Evolutionary conservation across 2,329 filamentous ascomycete genomes (phyloP).

Genomic region (Lasiodiplodia theobromae): DNA sequence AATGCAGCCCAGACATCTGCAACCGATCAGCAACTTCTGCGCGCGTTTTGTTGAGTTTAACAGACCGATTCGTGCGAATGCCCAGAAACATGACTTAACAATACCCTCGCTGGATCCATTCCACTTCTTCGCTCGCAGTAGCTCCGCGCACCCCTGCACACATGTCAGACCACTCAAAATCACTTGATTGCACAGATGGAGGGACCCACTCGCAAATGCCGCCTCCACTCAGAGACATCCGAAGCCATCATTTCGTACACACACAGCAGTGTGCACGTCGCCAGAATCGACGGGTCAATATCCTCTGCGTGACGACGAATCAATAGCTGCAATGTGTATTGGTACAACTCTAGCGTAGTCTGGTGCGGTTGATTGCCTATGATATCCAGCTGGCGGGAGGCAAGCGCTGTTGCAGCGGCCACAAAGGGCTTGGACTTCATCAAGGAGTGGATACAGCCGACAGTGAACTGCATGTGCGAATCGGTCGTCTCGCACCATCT

Average conservation of each 20-base stretch:
- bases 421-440: neutral
- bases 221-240: neutral
- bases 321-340: neutral
- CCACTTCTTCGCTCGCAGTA: neutral
- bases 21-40: neutral
- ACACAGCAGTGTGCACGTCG: constrained; percentile 5
- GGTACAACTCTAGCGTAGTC: constrained; percentile 11
- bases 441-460: neutral
- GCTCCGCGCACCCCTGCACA: constrained; percentile 7
- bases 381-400: constrained; percentile 6
- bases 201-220: neutral
- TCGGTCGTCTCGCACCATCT: constrained; percentile 17
- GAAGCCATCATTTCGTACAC: constrained; percentile 21
- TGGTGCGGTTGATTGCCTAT: neutral
- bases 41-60: no score
- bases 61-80: constrained; percentile 18
- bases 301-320: neutral
- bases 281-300: neutral
- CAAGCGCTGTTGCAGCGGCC: neutral
- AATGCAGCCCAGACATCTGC: constrained; percentile 19
- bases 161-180: no score
- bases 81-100: constrained; percentile 13
- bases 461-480: neutral
- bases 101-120: neutral
- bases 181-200: no score